Evolutionary conservation across 768 basidiomycete species (phyloP).

Genomic region (Cystobasidium ongulense): DNA sequence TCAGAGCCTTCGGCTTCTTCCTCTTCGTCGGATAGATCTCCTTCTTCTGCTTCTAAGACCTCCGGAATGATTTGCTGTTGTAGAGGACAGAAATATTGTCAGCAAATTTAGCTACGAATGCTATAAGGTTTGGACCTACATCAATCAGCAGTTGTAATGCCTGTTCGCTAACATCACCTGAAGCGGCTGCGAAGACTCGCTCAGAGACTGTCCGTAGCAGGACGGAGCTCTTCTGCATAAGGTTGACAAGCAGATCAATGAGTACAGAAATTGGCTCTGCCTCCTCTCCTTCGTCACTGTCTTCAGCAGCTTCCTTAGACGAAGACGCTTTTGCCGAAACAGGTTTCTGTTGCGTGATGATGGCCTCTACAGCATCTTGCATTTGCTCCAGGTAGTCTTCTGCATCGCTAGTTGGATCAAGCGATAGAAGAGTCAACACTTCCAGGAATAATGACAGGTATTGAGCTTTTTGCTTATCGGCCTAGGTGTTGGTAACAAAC

Average conservation of each 20-base stretch:
- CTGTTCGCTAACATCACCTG: slow-evolving; percentile 43
- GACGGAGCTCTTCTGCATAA: slow-evolving; percentile 71
- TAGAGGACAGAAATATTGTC: slow-evolving; percentile 24
- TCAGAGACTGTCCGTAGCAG: slow-evolving; percentile 73
- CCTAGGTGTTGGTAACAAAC: background rate
- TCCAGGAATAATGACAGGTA: slow-evolving; percentile 30
- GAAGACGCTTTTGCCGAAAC: slow-evolving; percentile 6
- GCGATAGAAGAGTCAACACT: slow-evolving; percentile 61
- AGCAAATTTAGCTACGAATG: background rate
- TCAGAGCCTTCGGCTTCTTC: slow-evolving; percentile 48
- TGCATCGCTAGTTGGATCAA: slow-evolving; percentile 60
- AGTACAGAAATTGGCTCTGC: slow-evolving; percentile 70
- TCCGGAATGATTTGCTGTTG: slow-evolving; percentile 38
- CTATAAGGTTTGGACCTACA: background rate
- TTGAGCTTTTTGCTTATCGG: background rate
- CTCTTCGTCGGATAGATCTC: slow-evolving; percentile 49
- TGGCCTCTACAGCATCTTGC: slow-evolving; percentile 54
- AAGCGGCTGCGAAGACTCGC: slow-evolving; percentile 57
- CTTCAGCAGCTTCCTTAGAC: slow-evolving; percentile 35
- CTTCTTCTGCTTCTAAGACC: slow-evolving; percentile 35
- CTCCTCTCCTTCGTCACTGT: slow-evolving; percentile 47
- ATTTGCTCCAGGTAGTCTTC: slow-evolving; percentile 60
- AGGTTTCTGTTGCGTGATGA: slow-evolving; percentile 47
- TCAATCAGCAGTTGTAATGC: slow-evolving; percentile 41
- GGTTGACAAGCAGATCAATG: slow-evolving; percentile 81